Base-by-base conservation (phyloP, 2,329 filamentous ascomycete species). In the Trichothecium roseum region DNA sequence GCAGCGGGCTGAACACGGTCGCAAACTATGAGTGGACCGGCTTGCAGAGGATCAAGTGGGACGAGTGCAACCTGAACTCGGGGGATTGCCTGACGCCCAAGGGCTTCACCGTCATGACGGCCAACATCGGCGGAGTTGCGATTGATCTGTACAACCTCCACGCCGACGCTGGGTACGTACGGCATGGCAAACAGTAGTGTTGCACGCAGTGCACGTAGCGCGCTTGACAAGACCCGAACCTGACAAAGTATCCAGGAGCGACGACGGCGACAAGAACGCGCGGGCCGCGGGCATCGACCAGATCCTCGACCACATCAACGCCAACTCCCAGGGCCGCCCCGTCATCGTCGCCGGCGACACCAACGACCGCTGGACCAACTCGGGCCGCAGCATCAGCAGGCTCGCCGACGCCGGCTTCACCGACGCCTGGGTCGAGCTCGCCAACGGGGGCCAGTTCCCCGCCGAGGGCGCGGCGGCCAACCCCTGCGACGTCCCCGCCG, bases 61-160 rank as follows among this genome's bases (percentile, higher is more conserved):
- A 62, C 17, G 59, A 50, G 3, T 81, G 78, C 55, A 73, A 69
- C 39, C 53, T 72, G 47, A 64, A 65, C 26, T 72, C 69, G 1
- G 65, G 64, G 1, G 78, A 83, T 51, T 82, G 78, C 49, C 56
- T 81, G 42, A 81, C 78, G 1, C 78, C 76, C 16, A 83, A 83
- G 54, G 78, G 78, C 12, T 81, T 81, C 52, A 81, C 76, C 1
- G 74, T 75, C 32, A 80, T 82, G 75, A 68, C 75, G 10, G 53
- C 69, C 28, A 55, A 62, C 15, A 44, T 80, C 12, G 64, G 63
- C 26, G 67, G 67, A 13, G 64, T 74, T 7, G 78, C 69, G 40
- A 54, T 78, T 17, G 78, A 82, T 50, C 59, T 72, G 7, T 81
- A 81, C 59, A 82, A 83, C 50, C 47, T 82, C 6, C 78, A 83